Evolutionary conservation across 441 rosid genomes (phyloP).

Genomic region (Mallotus japonicus): DNA sequence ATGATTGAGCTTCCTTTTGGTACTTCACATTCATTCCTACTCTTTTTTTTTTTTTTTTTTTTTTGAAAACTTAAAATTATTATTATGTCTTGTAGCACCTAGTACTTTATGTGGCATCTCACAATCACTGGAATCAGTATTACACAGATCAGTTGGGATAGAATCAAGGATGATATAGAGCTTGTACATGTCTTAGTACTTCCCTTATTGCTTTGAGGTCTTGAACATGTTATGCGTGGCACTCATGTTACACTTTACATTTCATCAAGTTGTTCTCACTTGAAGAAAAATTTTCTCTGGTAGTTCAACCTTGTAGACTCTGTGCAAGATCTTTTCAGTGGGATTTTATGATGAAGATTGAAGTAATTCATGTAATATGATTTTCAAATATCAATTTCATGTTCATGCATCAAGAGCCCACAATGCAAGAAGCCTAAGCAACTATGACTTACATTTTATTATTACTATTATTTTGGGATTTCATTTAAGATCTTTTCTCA

Average conservation of each 20-base stretch:
- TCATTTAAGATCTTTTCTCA: no score
- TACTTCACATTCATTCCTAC: constrained; percentile 30
- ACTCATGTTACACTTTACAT: constrained; percentile 6
- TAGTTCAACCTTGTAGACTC: no score
- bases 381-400: no score
- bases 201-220: background rate
- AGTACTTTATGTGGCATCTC: no score
- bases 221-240: background rate
- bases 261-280: background rate
- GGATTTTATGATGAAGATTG: no score
- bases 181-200: background rate
- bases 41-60: background rate
- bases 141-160: background rate
- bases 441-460: no score
- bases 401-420: no score
- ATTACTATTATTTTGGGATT: no score
- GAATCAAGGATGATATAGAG: background rate
- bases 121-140: background rate
- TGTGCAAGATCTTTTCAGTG: no score
- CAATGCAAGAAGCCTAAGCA: no score
- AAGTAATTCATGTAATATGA: no score
- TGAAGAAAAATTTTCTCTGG: no score
- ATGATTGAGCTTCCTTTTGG: constrained; percentile 90
- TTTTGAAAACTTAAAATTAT: background rate
- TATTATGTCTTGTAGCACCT: background rate